Base-by-base conservation (phyloP, 2,329 filamentous ascomycete species). In the Arthrobotrys sphaeroides region DNA sequence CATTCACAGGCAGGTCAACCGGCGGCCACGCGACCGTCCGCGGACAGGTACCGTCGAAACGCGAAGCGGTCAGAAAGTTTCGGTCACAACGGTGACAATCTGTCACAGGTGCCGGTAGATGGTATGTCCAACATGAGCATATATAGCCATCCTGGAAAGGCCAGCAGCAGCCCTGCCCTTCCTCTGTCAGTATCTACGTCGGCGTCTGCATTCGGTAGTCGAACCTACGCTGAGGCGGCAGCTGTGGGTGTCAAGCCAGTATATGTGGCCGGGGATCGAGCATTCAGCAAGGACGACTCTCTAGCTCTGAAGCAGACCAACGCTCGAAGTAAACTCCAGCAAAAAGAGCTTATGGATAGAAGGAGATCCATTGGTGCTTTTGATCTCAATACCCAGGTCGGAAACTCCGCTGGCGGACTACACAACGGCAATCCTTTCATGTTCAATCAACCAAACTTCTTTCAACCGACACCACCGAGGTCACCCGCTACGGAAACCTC, bases 211-310 rank as follows among this genome's bases (percentile, higher is more conserved):
- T 42, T 85, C 85, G 13, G 85, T 85, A 65, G 86, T 88, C 84
- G 85, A 85, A 89, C 79, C 80, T 89, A 74, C 87, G 89, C 80
- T 85, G 85, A 77, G 84, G 85, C 55, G 81, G 83, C 59, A 80
- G 80, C 74, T 83, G 72, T 70, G 42, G 60, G 67, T 77, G 67
- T 55, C 64, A 79, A 77, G 18, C 59, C 64, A 57, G 20, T 76
- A 18, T 61, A 36, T 64, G 73, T 38, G 12, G 33, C 24, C 16
- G 72, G 64, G 61, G 62, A 75, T 49, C 74, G 74, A 42, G 43
- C 67, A 5, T 79, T 79, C 43, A 79, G 78, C 68, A 79, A 73
- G 16, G 77, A 78, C n/a, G 70, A 74, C 33, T 64, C 70, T 9
- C 45, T 51, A 20, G 62, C 70, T 9, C 9, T 68, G 26, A 68